Percentiles rank a stretch among this genome's conserved stretches.
These are phyloP conservation scores for Sungouiozyma intestinalis DNA, from an alignment of 805 yeast species.

Conservation along the genomic window DNA sequence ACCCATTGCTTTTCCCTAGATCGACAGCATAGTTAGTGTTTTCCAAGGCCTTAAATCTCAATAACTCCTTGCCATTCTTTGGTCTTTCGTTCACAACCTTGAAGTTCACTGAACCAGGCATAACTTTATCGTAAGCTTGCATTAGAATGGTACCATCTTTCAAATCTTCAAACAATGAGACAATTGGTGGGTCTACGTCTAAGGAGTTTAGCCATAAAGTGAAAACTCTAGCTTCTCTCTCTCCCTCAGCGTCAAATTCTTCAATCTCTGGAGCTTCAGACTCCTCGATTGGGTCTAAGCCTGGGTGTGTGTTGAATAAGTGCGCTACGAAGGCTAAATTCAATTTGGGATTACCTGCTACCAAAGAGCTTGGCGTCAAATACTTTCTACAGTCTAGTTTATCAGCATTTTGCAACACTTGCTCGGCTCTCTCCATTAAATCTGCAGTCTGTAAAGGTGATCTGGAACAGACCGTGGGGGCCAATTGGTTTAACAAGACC, in stretches of 20 bases:
- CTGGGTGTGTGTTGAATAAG: constrained; percentile 92
- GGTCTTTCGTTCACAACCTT: constrained; percentile 80
- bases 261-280: constrained; percentile 87
- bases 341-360: constrained; percentile 92
- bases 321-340: constrained; percentile 97
- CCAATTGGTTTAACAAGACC: constrained; percentile 75
- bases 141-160: constrained; percentile 83
- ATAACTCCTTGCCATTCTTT: constrained; percentile 58
- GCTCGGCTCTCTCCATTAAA: constrained; percentile 73
- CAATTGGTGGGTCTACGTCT: constrained; percentile 93
- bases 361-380: constrained; percentile 84
- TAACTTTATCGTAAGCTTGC: constrained; percentile 91
- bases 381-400: constrained; percentile 87
- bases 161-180: constrained; percentile 82
- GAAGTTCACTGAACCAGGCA: constrained; percentile 81
- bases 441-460: constrained; percentile 74
- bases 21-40: constrained; percentile 98
- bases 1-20: constrained; percentile 82
- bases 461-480: constrained; percentile 71
- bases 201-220: constrained; percentile 94
- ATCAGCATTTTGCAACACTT: constrained; percentile 78
- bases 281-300: constrained; percentile 91
- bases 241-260: constrained; percentile 98
- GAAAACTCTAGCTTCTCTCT: constrained; percentile 97
- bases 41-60: constrained; percentile 90